Evolutionary conservation across 306 rosid genomes (phyloP).

Genomic region (Dryas drummondii): DNA sequence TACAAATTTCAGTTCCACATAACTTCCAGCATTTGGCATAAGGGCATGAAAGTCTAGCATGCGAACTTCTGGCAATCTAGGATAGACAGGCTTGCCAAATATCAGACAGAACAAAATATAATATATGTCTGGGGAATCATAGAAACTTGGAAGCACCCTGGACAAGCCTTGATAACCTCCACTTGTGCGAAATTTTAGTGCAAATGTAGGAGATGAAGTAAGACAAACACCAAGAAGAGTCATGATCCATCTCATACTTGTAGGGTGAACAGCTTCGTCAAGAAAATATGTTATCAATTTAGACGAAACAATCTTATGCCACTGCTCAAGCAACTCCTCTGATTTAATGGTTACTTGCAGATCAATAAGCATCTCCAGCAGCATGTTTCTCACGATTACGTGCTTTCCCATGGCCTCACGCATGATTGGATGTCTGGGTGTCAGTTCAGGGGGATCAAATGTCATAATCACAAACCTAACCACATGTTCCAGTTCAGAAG

Average conservation of each 20-base stretch:
- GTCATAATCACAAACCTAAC: constrained; percentile 98
- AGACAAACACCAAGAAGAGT: constrained; percentile 98
- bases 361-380: constrained; percentile 98
- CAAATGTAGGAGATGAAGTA: constrained; percentile 91
- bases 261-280: constrained; percentile 96
- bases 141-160: constrained; percentile 90
- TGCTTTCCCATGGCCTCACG: constrained; percentile 99
- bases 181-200: constrained; percentile 88
- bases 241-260: constrained; percentile 99
- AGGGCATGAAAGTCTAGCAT: constrained; percentile 99
- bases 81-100: constrained; percentile 97
- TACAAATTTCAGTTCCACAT: constrained; percentile 64
- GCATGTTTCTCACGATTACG: constrained; percentile 96
- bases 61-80: constrained; percentile 97
- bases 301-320: constrained; percentile 98
- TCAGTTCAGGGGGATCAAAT: constrained; percentile 88
- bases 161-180: constrained; percentile 97
- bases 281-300: constrained; percentile 94
- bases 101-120: constrained; percentile 94
- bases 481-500: constrained; percentile 92
- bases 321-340: constrained; percentile 91
- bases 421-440: constrained; percentile 53
- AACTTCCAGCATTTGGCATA: constrained; percentile 87
- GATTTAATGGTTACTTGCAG: constrained; percentile 89
- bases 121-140: constrained; percentile 96